Percentiles rank a stretch among this genome's conserved stretches.
Conservation (phyloP, 805 yeast species). For the Wickerhamiella bombiphila region DNA sequence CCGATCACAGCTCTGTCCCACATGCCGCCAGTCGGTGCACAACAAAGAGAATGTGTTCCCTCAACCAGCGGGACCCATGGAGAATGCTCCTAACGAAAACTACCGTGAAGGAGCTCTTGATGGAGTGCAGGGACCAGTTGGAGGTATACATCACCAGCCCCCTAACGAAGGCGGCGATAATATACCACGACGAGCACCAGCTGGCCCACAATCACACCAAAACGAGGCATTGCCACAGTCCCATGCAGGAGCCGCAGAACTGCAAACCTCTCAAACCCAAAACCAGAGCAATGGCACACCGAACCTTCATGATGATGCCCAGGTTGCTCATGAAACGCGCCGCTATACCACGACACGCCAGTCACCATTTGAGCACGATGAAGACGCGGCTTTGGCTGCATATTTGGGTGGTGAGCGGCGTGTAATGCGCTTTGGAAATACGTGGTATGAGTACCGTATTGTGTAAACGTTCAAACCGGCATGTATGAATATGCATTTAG, state of each 20-base stretch:
- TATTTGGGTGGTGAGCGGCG: neutral
- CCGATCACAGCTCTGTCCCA: conserved; percentile 84
- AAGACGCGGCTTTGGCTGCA: neutral
- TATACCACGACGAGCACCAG: neutral
- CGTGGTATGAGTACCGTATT: neutral
- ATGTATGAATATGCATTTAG: neutral
- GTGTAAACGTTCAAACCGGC: neutral
- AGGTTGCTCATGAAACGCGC: neutral
- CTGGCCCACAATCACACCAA: neutral
- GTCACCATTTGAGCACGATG: neutral
- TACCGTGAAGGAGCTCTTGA: neutral
- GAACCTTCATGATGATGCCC: too few species aligned
- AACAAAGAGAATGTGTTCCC: neutral
- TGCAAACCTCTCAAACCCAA: too few species aligned
- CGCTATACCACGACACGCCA: neutral
- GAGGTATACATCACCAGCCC: too few species aligned
- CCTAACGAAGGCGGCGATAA: neutral
- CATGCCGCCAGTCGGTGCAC: conserved; percentile 34
- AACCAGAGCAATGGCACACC: too few species aligned
- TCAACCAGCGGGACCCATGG: neutral
- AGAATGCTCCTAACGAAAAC: neutral
- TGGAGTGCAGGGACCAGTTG: too few species aligned
- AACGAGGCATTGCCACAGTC: neutral
- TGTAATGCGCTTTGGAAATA: neutral
- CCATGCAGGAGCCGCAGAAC: neutral